Evolutionary conservation across 805 yeast genomes (phyloP).

Genomic region (Yarrowia keelungensis): DNA sequence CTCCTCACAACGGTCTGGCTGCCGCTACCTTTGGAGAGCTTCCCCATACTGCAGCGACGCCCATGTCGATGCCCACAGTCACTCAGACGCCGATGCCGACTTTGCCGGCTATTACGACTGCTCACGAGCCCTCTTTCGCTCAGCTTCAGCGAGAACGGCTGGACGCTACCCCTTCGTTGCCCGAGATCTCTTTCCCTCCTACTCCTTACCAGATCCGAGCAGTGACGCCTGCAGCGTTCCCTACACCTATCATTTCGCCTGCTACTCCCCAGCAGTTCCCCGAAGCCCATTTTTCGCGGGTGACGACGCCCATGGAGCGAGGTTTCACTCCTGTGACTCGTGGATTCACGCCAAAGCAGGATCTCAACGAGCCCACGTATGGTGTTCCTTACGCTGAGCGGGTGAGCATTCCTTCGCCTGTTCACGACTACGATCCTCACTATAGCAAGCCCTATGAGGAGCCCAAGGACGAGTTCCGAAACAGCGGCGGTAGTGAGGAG

Average conservation of each 20-base stretch:
- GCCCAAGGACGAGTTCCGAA: constrained; percentile 32
- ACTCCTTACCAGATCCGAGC: constrained; percentile 36
- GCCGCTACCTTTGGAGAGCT: constrained; percentile 22
- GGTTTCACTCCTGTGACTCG: constrained; percentile 23
- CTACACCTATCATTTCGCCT: constrained; percentile 21
- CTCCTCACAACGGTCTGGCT: neutral
- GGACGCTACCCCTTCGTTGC: constrained; percentile 28
- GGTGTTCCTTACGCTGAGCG: constrained; percentile 21
- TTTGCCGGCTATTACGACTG: constrained; percentile 19
- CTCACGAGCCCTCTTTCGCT: constrained; percentile 20
- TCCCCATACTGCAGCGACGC: neutral
- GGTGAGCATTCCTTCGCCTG: constrained; percentile 25
- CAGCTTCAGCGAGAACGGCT: constrained; percentile 30
- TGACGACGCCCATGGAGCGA: constrained; percentile 28
- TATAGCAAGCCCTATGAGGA: constrained; percentile 32
- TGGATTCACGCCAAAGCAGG: constrained; percentile 15
- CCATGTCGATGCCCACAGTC: constrained; percentile 28
- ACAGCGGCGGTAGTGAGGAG: constrained; percentile 26
- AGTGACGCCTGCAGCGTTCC: constrained; percentile 26
- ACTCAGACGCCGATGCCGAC: constrained; percentile 8
- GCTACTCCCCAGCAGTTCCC: constrained; percentile 34
- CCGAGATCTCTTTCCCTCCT: constrained; percentile 24
- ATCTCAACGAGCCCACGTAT: constrained; percentile 29
- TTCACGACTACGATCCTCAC: constrained; percentile 33
- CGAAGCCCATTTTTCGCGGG: constrained; percentile 18